Evolutionary conservation across 495 filamentous ascomycete species (phyloP).

Genomic region (Cercophora sp.): DNA sequence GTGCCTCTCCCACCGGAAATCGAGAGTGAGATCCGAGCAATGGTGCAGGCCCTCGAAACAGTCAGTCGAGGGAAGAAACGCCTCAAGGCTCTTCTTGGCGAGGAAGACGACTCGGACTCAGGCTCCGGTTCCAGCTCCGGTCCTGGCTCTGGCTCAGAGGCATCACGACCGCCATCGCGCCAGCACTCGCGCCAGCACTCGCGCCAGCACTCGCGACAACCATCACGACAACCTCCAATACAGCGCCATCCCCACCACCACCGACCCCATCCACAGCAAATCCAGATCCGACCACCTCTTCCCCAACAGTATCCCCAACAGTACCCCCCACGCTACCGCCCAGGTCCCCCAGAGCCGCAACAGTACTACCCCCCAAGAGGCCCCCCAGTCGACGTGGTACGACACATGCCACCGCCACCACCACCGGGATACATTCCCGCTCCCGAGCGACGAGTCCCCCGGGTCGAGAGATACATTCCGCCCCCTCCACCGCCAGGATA

Average conservation of each 20-base stretch:
- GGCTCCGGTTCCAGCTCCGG: too few relatives aligned
- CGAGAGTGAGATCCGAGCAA: slow-evolving; percentile 15
- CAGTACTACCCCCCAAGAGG: neutral
- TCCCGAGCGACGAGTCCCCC: neutral
- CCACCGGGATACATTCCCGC: neutral
- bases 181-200: neutral
- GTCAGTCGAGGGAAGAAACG: slow-evolving; percentile 13
- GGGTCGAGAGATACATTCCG: neutral
- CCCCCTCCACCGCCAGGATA: neutral
- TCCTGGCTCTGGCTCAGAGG: too few relatives aligned
- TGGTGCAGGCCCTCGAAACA: slow-evolving; percentile 11
- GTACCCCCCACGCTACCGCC: neutral
- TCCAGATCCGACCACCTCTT: neutral
- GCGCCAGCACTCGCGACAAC: neutral
- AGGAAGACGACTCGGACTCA: too few relatives aligned
- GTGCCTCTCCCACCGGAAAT: neutral
- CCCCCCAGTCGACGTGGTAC: too few relatives aligned
- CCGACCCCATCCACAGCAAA: neutral
- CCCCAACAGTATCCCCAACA: neutral
- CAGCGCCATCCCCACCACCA: neutral
- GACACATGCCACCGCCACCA: neutral
- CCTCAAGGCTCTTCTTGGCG: slow-evolving; percentile 18
- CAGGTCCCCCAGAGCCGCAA: neutral
- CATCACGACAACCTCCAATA: neutral
- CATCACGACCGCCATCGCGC: too few relatives aligned